Percentiles rank a stretch among this genome's conserved stretches.
Evolutionary conservation across 2,329 filamentous ascomycete genomes (phyloP).

Genomic region (Aspergillus sojae): DNA sequence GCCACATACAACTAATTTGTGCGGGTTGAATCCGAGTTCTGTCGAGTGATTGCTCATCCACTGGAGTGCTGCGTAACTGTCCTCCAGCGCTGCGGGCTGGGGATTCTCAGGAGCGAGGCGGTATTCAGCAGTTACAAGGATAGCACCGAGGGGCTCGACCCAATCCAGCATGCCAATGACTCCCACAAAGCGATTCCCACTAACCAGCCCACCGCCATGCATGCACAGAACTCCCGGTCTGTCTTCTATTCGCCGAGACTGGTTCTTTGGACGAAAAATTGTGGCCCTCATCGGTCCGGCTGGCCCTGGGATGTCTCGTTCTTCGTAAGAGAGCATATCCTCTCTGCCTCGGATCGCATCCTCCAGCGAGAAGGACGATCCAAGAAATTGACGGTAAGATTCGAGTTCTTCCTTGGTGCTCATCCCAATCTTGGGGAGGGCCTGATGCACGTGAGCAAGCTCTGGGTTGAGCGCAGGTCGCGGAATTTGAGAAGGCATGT

Average conservation of each 20-base stretch:
- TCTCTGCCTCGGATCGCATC: slow-evolving; percentile 6
- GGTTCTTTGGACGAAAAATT: slow-evolving; percentile 14
- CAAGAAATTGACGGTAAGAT: not conserved
- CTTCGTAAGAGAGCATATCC: slow-evolving; percentile 8
- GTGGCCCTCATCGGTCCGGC: slow-evolving; percentile 10
- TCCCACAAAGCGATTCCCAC: slow-evolving; percentile 66
- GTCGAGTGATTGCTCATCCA: slow-evolving; percentile 60
- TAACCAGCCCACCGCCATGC: slow-evolving; percentile 68
- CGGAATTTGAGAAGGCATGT: not conserved
- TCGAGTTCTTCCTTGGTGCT: slow-evolving; percentile 2
- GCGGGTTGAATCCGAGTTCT: slow-evolving; percentile 60
- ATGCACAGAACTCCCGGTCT: slow-evolving; percentile 64
- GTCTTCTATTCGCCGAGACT: not conserved
- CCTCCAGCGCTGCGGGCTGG: slow-evolving; percentile 67
- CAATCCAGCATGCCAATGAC: slow-evolving; percentile 60
- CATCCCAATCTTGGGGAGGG: not conserved
- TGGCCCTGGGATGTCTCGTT: slow-evolving; percentile 13
- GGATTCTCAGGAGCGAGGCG: slow-evolving; percentile 67
- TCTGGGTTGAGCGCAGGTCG: not conserved
- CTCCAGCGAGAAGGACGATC: slow-evolving; percentile 4
- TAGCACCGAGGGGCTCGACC: slow-evolving; percentile 54
- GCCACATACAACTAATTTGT: slow-evolving; percentile 61
- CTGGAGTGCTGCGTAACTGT: slow-evolving; percentile 65
- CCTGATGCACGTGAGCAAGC: not conserved
- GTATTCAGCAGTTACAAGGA: slow-evolving; percentile 68